A percentile compares a stretch with the other conserved stretches of the same genome.
Evolutionary conservation across 176 grass and related monocot species (phyloP).

Genomic region (Musa acuminata): DNA sequence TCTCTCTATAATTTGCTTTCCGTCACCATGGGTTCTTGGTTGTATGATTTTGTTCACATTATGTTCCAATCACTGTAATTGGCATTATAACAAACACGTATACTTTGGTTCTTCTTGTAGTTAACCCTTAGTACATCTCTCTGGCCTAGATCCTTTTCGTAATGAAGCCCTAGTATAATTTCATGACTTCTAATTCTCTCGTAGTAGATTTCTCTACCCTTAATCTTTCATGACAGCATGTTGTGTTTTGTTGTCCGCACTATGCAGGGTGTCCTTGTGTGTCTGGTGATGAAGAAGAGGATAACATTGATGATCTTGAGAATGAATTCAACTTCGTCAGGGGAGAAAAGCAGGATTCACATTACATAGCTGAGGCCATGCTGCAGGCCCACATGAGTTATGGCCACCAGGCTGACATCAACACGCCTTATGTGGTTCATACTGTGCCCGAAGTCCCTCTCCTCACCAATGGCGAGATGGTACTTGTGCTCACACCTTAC

Average conservation of each 20-base stretch:
- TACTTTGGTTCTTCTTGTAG: too few species aligned
- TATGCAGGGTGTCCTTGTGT: slow-evolving; percentile 53
- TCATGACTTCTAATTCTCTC: background rate
- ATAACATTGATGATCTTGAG: slow-evolving; percentile 67
- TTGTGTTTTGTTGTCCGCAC: background rate
- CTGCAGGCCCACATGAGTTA: slow-evolving; percentile 55
- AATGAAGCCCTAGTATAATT: too few species aligned
- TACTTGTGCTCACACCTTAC: slow-evolving; percentile 2
- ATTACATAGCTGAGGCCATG: slow-evolving; percentile 55
- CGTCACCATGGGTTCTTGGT: too few species aligned
- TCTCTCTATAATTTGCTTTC: too few species aligned
- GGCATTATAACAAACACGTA: too few species aligned
- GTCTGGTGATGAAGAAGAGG: slow-evolving; percentile 82
- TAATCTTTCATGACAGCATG: background rate
- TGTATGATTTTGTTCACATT: too few species aligned
- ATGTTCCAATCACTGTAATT: too few species aligned
- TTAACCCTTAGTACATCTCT: too few species aligned
- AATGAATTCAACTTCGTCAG: slow-evolving; percentile 61
- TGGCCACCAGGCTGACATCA: slow-evolving; percentile 50
- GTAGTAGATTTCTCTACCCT: background rate
- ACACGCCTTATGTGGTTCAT: slow-evolving; percentile 28
- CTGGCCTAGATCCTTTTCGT: too few species aligned
- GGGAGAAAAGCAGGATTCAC: slow-evolving; percentile 36
- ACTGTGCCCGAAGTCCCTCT: slow-evolving; percentile 61
- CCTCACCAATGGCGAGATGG: slow-evolving; percentile 92